Evolutionary conservation across 495 filamentous ascomycete species (phyloP), one percentile per base, ranked within the genome.

Genomic region (Penicillium daleae): DNA sequence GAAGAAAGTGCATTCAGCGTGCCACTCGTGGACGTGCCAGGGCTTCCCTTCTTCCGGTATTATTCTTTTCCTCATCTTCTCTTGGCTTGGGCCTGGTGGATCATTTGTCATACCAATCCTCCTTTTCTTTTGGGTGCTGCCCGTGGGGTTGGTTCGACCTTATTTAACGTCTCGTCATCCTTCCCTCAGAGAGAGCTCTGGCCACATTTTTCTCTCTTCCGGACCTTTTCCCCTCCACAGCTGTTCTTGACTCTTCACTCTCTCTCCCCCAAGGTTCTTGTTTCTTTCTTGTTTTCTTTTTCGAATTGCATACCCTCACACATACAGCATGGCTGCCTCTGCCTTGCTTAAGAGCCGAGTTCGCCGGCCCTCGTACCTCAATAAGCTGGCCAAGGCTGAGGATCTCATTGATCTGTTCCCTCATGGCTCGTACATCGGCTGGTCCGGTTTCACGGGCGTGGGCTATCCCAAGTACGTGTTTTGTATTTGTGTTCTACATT

Each of bases 361-460:
- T 56, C 78, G 85, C 49, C 85, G 91, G 52, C 90, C 91, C 17
- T 90, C 88, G 5, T 87, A 93, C 74, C 80, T 95, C 52, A 90
- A 86, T 62, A 95, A 92, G 80, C 78, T 97, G 26, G 87, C 89
- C 62, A 86, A 84, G 59, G 85, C 92, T 40, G 87, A 93, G 74
- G 92, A 96, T 75, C 76, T 96, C 56, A 81, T 97, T 53, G 82
- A 89, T 57, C 82, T 89, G 37, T 96, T 96, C 70, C 92, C 92
- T 54, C 82, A 95, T 84, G 89, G 87, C 71, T 74, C 90, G 9
- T 94, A 93, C 71, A 84, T 97, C 70, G 91, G 92, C 60, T 96
- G 92, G 92, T 91, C 89, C 65, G 92, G 92, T 26, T 97, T 97
- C 74, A 97, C 92, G 26, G 92, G 91, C 67, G 91, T 94, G 56